Percentiles rank a stretch among this genome's conserved stretches.
Conservation (phyloP, 148 eudicot genomes). For the Cornus florida region DNA sequence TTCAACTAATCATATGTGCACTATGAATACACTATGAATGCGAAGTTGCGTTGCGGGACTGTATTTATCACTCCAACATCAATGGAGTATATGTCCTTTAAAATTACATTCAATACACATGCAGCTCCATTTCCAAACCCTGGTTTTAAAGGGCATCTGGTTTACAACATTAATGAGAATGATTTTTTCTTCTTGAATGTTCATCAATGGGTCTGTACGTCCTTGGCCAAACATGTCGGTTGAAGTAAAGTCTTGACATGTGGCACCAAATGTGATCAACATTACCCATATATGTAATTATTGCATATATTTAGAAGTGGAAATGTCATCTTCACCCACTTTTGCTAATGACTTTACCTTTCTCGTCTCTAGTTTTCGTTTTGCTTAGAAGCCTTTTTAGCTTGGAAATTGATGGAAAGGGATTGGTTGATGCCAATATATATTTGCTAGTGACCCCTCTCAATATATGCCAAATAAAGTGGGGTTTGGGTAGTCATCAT, state of each 20-base stretch:
- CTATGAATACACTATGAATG: no score
- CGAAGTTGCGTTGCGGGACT: no score
- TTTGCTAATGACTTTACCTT: background rate
- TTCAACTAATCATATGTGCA: no score
- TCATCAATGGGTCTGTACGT: background rate
- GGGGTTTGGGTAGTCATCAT: constrained; percentile 23
- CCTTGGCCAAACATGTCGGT: background rate
- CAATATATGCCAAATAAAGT: constrained; percentile 19
- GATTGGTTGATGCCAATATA: background rate
- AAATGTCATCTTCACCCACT: constrained; percentile 4
- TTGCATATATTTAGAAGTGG: background rate
- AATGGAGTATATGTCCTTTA: no score
- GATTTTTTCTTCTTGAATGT: background rate
- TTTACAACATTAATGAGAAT: background rate
- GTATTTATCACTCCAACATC: no score
- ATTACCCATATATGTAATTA: no score
- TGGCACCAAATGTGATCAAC: background rate
- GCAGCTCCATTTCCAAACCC: no score
- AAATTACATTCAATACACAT: no score
- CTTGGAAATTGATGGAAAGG: constrained; percentile 30
- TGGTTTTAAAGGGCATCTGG: no score
- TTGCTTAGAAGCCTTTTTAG: constrained; percentile 18
- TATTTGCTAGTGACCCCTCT: background rate
- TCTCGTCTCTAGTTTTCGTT: background rate
- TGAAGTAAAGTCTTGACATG: background rate